A percentile compares a stretch with the other conserved stretches of the same genome.
Conservation (phyloP, 2,329 filamentous ascomycete genomes). For the Nothopassalora personata region DNA sequence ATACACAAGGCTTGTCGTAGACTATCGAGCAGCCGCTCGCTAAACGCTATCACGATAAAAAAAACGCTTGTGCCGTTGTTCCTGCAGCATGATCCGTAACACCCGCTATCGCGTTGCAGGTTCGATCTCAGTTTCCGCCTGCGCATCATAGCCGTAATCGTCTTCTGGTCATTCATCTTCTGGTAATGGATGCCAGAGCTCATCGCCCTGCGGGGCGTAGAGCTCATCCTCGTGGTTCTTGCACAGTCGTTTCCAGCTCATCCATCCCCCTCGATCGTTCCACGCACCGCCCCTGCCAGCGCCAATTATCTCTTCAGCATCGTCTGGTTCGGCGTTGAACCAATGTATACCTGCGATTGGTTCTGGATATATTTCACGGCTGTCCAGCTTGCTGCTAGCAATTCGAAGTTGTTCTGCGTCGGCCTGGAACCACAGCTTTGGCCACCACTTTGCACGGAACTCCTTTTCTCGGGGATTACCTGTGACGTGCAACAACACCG, state of each 20-base stretch:
- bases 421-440: slow-evolving; percentile 30
- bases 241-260: slow-evolving; percentile 27
- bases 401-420: slow-evolving; percentile 20
- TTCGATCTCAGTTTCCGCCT: background rate
- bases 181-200: slow-evolving; percentile 14
- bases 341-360: slow-evolving; percentile 24
- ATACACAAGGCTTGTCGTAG: background rate
- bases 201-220: slow-evolving; percentile 12
- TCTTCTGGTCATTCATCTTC: background rate
- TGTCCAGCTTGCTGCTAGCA: slow-evolving; percentile 14
- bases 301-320: slow-evolving; percentile 17
- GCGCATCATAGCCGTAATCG: background rate
- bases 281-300: slow-evolving; percentile 24
- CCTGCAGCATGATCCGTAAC: background rate
- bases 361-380: slow-evolving; percentile 15
- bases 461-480: slow-evolving; percentile 24
- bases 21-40: background rate
- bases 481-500: slow-evolving; percentile 27
- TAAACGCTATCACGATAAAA: background rate
- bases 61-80: background rate
- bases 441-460: slow-evolving; percentile 29
- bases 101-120: background rate
- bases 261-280: slow-evolving; percentile 27
- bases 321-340: slow-evolving; percentile 23
- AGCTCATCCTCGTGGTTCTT: slow-evolving; percentile 18